These are phyloP conservation scores for Ambrosia artemisiifolia DNA, from an alignment of 129 eudicot genomes.

Conservation along the genomic window DNA sequence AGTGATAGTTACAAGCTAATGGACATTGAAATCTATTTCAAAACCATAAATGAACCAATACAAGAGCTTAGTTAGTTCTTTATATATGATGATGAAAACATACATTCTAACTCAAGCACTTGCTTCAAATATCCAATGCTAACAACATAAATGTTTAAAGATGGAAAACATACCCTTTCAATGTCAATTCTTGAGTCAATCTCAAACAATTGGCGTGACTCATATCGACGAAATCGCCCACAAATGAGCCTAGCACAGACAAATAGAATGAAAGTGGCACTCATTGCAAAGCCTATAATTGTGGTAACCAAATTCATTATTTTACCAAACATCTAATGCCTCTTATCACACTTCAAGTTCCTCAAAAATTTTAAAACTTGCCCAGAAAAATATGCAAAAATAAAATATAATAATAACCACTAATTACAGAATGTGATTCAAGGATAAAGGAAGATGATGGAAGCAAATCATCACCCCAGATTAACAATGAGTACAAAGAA, in stretches of 20 bases:
- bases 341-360: constrained; percentile 6
- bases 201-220: constrained; percentile 59
- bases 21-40: not conserved
- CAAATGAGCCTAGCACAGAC: constrained; percentile 89
- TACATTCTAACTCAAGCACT: not conserved
- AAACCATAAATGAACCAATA: not conserved
- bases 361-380: too few species aligned
- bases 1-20: constrained; percentile 1
- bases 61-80: constrained; percentile 12
- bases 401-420: not conserved
- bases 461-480: not conserved
- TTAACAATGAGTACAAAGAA: not conserved
- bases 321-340: constrained; percentile 54
- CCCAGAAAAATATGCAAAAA: too few species aligned
- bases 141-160: constrained; percentile 5
- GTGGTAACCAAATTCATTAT: constrained; percentile 81
- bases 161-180: constrained; percentile 60
- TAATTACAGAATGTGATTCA: not conserved
- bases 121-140: not conserved
- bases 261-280: constrained; percentile 89
- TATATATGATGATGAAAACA: not conserved
- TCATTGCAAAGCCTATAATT: constrained; percentile 90
- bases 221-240: constrained; percentile 69
- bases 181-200: constrained; percentile 73
- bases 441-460: not conserved